phyloP scores from a whole-genome alignment of 2,329 filamentous ascomycete genomes.

The Pseudocercospora fijiensis region DNA sequence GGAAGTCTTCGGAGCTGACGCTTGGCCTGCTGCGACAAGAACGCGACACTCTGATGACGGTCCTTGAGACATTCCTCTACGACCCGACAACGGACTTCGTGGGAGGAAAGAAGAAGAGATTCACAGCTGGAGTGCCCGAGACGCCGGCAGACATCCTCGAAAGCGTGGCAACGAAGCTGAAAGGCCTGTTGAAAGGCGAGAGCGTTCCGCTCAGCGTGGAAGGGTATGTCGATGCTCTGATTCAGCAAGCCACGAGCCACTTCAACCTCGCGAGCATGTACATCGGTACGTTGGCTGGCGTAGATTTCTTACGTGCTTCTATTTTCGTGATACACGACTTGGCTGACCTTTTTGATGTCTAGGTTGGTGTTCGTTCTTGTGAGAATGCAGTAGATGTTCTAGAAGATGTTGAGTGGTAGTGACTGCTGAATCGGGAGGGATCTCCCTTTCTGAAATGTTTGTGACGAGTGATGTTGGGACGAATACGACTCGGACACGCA shows the following conservation, averaged over 20 bases:
- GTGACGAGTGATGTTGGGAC: constrained; percentile 10
- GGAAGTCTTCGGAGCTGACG: constrained; percentile 85
- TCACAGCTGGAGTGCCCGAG: constrained; percentile 58
- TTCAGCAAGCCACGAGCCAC: constrained; percentile 78
- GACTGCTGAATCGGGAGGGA: constrained; percentile 8
- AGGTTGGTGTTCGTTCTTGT: constrained; percentile 31
- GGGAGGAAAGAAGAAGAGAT: constrained; percentile 65
- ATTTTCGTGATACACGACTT: neutral
- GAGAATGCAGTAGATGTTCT: neutral
- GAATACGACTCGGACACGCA: neutral
- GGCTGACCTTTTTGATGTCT: constrained; percentile 3
- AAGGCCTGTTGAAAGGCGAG: constrained; percentile 79
- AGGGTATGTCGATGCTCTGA: constrained; percentile 94
- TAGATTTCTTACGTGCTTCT: neutral
- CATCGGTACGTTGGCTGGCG: constrained; percentile 60
- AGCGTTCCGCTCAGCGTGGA: constrained; percentile 92
- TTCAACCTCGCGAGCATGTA: constrained; percentile 89
- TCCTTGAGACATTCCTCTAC: constrained; percentile 94
- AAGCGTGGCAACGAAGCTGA: constrained; percentile 81
- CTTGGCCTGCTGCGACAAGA: constrained; percentile 81
- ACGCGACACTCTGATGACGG: constrained; percentile 94
- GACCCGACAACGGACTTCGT: constrained; percentile 94
- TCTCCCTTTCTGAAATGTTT: neutral
- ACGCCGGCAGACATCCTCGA: constrained; percentile 81
- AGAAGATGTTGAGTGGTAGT: constrained; percentile 2